Base-by-base conservation (phyloP, 31 red algal species). In the Asparagopsis taxiformis region DNA sequence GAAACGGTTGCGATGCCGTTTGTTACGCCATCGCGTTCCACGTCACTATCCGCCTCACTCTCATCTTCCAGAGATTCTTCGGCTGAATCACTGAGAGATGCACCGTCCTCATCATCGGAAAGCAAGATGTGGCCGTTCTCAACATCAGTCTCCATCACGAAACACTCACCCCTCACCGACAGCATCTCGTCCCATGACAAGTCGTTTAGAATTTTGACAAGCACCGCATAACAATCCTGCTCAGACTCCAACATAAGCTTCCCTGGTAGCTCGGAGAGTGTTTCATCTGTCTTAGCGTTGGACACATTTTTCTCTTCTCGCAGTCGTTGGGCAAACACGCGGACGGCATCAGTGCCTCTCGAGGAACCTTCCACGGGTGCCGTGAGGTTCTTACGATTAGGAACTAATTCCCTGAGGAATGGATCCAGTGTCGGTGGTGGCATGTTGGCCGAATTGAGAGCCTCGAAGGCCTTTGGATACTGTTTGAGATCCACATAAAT, bases 61-160 rank as follows among this genome's bases (percentile, higher is more conserved):
- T 41, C 0, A 1, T 80, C 49, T 17, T 72, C 79, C 30, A 72
- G 36, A 10, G 37, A 30, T 20, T 21, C 31, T 7, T 44, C 34
- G 37, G 36, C 21, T 9, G 8, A 9, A 9, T 46, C 41, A 46
- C 8, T 9, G 6, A 46, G 41, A 13, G 6, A 6, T 39, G 36
- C 31, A 6, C 44, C 63, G 37, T 21, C 21, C 32, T 43, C 34
- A 6, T 51, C 55, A 22, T 76, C 72, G 1, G 72, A 61, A 34
- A 63, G 44, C 25, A 38, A 49, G 10, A 76, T 51, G 41, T 76
- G 53, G 6, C 67, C 67, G 46, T 66, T 64, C 60, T 85, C 81
- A n/a, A 85, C 58, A 62, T 97, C 94, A 23, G 78, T 79, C 75
- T 93, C 84, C 94, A 97, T 97, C 1, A 97, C 85, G 52, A 97